These are phyloP conservation scores for Solanum habrochaites DNA, from an alignment of 257 asterid species.

Conservation along the genomic window DNA sequence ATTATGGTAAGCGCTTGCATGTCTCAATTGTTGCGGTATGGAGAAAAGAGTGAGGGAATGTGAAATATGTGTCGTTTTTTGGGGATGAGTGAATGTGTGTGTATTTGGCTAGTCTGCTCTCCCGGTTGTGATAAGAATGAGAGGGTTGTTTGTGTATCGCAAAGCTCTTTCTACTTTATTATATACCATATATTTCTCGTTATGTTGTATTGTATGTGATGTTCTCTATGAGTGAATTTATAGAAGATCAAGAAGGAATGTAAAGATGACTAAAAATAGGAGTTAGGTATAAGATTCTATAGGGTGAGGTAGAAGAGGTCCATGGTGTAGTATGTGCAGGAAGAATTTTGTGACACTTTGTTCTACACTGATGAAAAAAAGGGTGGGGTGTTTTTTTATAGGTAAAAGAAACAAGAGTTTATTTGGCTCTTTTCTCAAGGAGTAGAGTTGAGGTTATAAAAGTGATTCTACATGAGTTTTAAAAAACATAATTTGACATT, in stretches of 20 bases:
- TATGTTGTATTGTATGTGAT: neutral
- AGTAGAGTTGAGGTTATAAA: neutral
- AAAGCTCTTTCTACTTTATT: neutral
- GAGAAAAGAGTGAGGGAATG: neutral
- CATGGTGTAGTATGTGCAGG: neutral
- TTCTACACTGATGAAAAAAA: neutral
- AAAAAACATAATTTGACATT: neutral
- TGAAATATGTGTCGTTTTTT: neutral
- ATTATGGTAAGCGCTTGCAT: neutral
- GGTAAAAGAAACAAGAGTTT: neutral
- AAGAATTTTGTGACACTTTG: neutral
- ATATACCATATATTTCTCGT: neutral
- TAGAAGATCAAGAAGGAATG: neutral
- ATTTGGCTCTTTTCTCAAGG: neutral
- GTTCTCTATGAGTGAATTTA: neutral
- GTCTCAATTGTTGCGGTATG: neutral
- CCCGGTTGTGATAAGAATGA: neutral
- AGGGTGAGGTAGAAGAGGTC: neutral
- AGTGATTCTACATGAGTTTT: neutral
- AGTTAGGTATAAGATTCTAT: neutral
- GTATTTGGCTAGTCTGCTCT: neutral
- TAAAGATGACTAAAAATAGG: neutral
- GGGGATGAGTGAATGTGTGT: neutral
- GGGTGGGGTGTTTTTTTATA: neutral
- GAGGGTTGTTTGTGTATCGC: neutral